A percentile compares a stretch with the other conserved stretches of the same genome.
These are phyloP conservation scores for Acrocalymma vagum DNA, from an alignment of 2,329 filamentous ascomycete species.

Conservation along the genomic window DNA sequence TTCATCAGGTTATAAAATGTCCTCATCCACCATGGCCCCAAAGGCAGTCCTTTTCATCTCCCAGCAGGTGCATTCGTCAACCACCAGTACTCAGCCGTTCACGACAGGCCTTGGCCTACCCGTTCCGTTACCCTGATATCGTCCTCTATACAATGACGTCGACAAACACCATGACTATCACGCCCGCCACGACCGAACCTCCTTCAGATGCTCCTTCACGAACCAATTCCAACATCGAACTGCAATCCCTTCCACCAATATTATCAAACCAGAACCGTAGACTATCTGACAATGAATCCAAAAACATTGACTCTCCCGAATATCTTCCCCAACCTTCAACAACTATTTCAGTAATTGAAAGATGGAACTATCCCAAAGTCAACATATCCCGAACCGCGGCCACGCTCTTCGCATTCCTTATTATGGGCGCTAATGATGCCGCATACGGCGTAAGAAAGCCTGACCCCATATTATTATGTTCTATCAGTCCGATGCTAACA, in stretches of 20 bases:
- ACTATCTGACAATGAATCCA: slow-evolving; percentile 3
- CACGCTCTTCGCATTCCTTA: slow-evolving; percentile 65
- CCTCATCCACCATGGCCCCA: too few relatives aligned
- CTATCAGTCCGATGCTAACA: background rate
- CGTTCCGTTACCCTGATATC: too few relatives aligned
- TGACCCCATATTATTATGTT: slow-evolving; percentile 5
- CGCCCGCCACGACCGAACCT: slow-evolving; percentile 1
- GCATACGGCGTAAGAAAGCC: slow-evolving; percentile 63
- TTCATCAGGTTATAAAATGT: too few relatives aligned
- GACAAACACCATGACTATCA: slow-evolving; percentile 16
- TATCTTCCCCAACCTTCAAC: slow-evolving; percentile 54
- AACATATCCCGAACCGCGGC: slow-evolving; percentile 67
- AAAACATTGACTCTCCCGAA: slow-evolving; percentile 33
- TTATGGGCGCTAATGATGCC: slow-evolving; percentile 74
- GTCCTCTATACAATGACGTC: too few relatives aligned
- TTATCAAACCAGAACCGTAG: slow-evolving; percentile 6
- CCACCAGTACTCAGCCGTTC: too few relatives aligned
- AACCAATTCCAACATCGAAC: slow-evolving; percentile 13
- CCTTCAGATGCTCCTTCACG: slow-evolving; percentile 4
- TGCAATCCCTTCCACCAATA: slow-evolving; percentile 9
- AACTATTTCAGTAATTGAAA: slow-evolving; percentile 53
- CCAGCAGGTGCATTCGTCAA: too few relatives aligned
- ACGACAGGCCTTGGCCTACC: too few relatives aligned
- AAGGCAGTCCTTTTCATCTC: too few relatives aligned
- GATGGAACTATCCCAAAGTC: slow-evolving; percentile 67